Percentiles rank a stretch among this genome's conserved stretches.
Conservation (phyloP, 805 yeast species). For the Saccharomycodes ludwigii region DNA sequence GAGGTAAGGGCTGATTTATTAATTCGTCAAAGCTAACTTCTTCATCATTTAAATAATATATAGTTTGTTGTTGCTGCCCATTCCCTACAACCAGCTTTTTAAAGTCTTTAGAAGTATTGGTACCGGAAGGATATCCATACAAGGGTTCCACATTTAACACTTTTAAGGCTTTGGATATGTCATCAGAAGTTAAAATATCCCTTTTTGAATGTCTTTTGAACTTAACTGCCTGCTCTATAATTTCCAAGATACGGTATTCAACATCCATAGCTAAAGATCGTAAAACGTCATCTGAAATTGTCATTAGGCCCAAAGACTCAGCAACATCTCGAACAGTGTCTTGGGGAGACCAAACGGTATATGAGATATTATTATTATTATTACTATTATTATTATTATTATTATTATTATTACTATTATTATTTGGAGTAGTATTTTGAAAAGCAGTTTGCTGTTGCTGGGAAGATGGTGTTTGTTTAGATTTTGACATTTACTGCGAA, state of each 20-base stretch:
- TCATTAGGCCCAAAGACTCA: conserved; percentile 71
- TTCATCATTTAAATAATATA: conserved; percentile 84
- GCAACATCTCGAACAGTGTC: conserved; percentile 96
- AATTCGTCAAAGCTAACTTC: conserved; percentile 90
- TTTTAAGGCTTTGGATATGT: conserved; percentile 68
- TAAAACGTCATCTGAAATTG: conserved; percentile 81
- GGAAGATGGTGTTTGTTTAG: too few species aligned
- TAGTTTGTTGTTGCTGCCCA: conserved; percentile 40
- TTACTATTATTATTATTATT: neutral
- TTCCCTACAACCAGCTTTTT: conserved; percentile 61
- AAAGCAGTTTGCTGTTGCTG: too few species aligned
- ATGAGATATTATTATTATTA: conserved; percentile 32
- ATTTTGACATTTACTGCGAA: too few species aligned
- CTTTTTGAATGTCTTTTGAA: conserved; percentile 93
- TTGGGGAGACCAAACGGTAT: conserved; percentile 93
- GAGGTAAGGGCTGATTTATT: conserved; percentile 88
- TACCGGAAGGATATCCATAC: conserved; percentile 61
- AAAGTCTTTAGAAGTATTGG: conserved; percentile 35
- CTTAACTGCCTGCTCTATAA: conserved; percentile 88
- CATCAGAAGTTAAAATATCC: conserved; percentile 66
- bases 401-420: too few species aligned
- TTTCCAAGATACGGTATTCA: conserved; percentile 94
- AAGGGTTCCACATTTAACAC: conserved; percentile 88
- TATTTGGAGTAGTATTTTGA: too few species aligned
- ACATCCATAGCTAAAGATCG: conserved; percentile 96